A percentile compares a stretch with the other conserved stretches of the same genome.
phyloP scores from a whole-genome alignment of 257 asterid species.

The Echites panduratus region DNA sequence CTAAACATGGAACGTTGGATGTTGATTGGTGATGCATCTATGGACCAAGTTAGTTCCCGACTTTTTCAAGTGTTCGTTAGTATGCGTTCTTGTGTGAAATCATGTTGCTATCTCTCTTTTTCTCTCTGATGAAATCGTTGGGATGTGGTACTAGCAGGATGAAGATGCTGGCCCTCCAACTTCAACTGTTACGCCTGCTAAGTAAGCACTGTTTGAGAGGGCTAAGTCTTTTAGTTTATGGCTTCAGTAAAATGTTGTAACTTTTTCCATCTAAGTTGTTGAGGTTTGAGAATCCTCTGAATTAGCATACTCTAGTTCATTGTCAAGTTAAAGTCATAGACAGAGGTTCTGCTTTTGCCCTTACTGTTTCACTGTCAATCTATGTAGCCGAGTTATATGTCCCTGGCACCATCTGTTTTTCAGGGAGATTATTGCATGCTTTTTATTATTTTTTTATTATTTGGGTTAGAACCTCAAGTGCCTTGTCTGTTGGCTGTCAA shows the following conservation, averaged over 20 bases:
- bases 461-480: neutral
- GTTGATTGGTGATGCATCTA: slow-evolving; percentile 20
- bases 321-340: neutral
- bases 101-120: neutral
- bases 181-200: slow-evolving; percentile 15
- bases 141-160: slow-evolving; percentile 20
- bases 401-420: neutral
- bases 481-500: neutral
- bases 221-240: neutral
- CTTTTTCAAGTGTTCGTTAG: slow-evolving; percentile 6
- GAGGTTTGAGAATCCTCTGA: neutral
- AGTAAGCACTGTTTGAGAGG: slow-evolving; percentile 19
- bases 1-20: slow-evolving; percentile 33
- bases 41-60: slow-evolving; percentile 10
- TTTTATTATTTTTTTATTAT: no score
- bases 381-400: neutral
- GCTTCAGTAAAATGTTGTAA: neutral
- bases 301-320: neutral
- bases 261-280: neutral
- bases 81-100: neutral
- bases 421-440: neutral
- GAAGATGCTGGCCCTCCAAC: slow-evolving; percentile 9
- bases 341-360: neutral
- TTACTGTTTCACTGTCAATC: neutral
- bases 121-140: slow-evolving; percentile 13